Percentiles rank a stretch among this genome's conserved stretches.
phyloP scores from a whole-genome alignment of 2,329 filamentous ascomycete species.

The Fusarium lateritium region DNA sequence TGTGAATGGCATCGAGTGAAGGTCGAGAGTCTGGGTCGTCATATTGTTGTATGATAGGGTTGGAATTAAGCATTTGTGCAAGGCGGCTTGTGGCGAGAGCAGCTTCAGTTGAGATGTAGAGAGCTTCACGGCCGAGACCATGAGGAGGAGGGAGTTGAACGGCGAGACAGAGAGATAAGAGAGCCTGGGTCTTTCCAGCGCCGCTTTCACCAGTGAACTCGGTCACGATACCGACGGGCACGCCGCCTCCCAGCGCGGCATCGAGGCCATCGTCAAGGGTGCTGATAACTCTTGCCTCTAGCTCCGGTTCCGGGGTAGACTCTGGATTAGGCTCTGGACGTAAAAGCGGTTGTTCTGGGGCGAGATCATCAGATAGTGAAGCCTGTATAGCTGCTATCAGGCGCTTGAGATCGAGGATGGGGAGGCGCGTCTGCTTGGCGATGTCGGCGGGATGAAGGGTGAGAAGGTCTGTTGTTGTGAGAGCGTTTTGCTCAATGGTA shows the following conservation, averaged over 20 bases:
- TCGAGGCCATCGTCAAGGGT: conserved; percentile 85
- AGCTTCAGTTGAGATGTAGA: conserved; percentile 96
- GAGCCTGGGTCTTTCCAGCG: conserved; percentile 94
- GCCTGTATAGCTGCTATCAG: conserved; percentile 77
- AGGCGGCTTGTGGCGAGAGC: conserved; percentile 86
- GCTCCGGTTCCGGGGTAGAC: not conserved
- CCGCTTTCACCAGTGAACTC: conserved; percentile 96
- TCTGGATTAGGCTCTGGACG: conserved; percentile 13
- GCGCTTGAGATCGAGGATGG: conserved; percentile 83
- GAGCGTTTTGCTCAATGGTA: conserved; percentile 80
- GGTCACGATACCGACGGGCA: conserved; percentile 85
- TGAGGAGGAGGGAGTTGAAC: conserved; percentile 83
- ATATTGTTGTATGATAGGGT: conserved; percentile 70
- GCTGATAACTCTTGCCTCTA: conserved; percentile 69
- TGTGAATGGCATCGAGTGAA: conserved; percentile 82
- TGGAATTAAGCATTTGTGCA: conserved; percentile 79
- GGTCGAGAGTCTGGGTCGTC: conserved; percentile 57
- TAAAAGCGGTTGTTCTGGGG: conserved; percentile 48
- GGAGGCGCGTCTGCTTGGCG: conserved; percentile 86
- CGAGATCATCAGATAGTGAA: conserved; percentile 75
- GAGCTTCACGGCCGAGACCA: conserved; percentile 79
- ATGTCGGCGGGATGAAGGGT: conserved; percentile 86
- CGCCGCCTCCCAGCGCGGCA: conserved; percentile 78
- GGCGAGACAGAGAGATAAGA: conserved; percentile 86
- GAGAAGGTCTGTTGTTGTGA: conserved; percentile 88